Base-by-base conservation (phyloP, 495 filamentous ascomycete genomes). In the Copromyces sp. region DNA sequence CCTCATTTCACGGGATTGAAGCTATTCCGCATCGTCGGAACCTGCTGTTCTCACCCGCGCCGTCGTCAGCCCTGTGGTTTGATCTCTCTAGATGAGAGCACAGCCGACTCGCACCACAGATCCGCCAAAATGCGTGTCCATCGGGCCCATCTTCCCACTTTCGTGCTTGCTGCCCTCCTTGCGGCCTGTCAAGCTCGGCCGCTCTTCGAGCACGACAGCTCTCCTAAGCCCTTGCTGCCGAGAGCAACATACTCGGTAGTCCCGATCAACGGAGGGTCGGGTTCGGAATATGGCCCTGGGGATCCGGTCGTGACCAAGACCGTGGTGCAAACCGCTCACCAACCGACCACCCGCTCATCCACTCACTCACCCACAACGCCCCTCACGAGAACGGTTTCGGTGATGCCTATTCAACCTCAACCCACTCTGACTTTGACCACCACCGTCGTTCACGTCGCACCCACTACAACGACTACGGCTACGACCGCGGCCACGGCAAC, bases 171-270 rank as follows among this genome's bases (percentile, higher is more conserved):
- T 37, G 40, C 39, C 6, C 44, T 79, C 20, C 20, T 74, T 12
- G 39, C 68, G 16, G 14, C 72, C 68, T 76, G 69, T 45, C 32
- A 70, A 7, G 69, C 71, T 11, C 41, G 78, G 29, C 78, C 75
- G 1, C 35, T 76, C 24, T 68, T 72, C 39, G 77, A 77, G 16
- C 74, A 14, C 42, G 44, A 40, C 24, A 24, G 8, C 11, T 65
- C 29, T 32, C 42, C 68, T 3, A 39, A 53, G 9, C 69, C 29
- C 12, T 65, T 77, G 24, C 75, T 70, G 42, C 75, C 76, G 35
- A 77, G 77, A 44, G 75, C 77, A 32, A 80, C 77, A 20, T 79
- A 79, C 47, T 75, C 77, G 39, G 77, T 79, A 0, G 78, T 80
- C 14, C 77, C 77, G 5, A 80, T 80, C 65, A 69, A 77, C 59